Percentiles rank a stretch among this genome's conserved stretches.
These are phyloP conservation scores for Tricholoma terreum DNA, from an alignment of 768 basidiomycete genomes.

Conservation along the genomic window DNA sequence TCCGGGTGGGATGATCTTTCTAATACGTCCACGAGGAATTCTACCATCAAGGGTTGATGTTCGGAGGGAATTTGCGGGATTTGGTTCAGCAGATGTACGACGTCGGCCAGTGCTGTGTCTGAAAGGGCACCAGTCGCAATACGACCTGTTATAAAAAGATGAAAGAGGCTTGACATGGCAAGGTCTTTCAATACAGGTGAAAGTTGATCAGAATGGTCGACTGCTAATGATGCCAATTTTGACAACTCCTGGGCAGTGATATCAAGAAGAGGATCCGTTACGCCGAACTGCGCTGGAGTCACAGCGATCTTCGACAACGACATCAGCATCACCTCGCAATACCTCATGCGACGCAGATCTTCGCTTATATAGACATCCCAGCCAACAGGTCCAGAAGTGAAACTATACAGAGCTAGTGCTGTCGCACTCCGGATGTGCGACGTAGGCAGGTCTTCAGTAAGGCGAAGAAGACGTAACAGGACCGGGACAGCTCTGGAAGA, in stretches of 20 bases:
- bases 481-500: conserved; percentile 30
- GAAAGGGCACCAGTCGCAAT: conserved; percentile 29
- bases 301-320: conserved; percentile 32
- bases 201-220: conserved; percentile 27
- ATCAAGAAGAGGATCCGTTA: conserved; percentile 28
- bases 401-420: conserved; percentile 28
- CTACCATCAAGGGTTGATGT: conserved; percentile 28
- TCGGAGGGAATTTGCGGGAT: conserved; percentile 17
- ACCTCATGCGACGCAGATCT: conserved; percentile 25
- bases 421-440: conserved; percentile 29
- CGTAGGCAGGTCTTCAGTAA: conserved; percentile 24
- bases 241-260: conserved; percentile 32
- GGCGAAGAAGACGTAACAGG: conserved; percentile 32
- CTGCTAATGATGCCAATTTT: conserved; percentile 29
- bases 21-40: conserved; percentile 28
- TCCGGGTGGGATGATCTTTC: conserved; percentile 27
- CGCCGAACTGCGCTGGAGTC: conserved; percentile 28
- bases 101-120: conserved; percentile 32
- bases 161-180: conserved; percentile 33
- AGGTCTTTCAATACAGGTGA: conserved; percentile 23
- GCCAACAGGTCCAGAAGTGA: conserved; percentile 28
- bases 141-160: conserved; percentile 32
- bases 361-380: conserved; percentile 24
- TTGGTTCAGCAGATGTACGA: conserved; percentile 37
- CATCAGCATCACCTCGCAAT: conserved; percentile 31